These are phyloP conservation scores for Passiflora organensis DNA, from an alignment of 345 rosid species.

Conservation along the genomic window DNA sequence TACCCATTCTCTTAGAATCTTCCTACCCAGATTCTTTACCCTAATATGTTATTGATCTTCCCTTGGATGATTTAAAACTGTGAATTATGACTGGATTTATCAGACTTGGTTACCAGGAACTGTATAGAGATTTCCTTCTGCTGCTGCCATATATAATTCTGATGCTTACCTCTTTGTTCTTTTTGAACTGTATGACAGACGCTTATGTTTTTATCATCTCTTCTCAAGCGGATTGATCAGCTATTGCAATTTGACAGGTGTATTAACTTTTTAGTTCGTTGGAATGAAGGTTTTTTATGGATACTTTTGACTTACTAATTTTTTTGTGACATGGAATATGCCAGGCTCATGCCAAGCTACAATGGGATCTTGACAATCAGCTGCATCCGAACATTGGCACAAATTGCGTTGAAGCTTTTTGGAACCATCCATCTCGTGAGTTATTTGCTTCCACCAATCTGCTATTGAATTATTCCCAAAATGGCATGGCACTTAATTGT, in stretches of 20 bases:
- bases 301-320: constrained; percentile 7
- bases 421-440: constrained; percentile 75
- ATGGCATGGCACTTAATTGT: constrained; percentile 14
- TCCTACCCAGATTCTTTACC: too few relatives aligned
- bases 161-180: constrained; percentile 8
- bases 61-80: too few relatives aligned
- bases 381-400: constrained; percentile 86
- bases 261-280: constrained; percentile 14
- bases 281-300: background rate
- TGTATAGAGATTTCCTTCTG: background rate
- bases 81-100: too few relatives aligned
- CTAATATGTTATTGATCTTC: too few relatives aligned
- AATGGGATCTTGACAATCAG: constrained; percentile 85
- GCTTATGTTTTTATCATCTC: constrained; percentile 67
- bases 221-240: constrained; percentile 91
- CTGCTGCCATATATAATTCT: constrained; percentile 7
- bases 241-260: constrained; percentile 96
- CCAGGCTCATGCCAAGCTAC: constrained; percentile 93
- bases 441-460: constrained; percentile 11
- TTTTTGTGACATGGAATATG: constrained; percentile 9
- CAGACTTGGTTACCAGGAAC: background rate
- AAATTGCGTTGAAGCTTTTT: constrained; percentile 76
- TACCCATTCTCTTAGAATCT: too few relatives aligned
- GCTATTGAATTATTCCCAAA: constrained; percentile 9
- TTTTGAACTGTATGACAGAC: constrained; percentile 51